Evolutionary conservation across 176 grass and related monocot species (phyloP), one percentile per base, ranked within the genome.

Genomic region (Aechmea fasciata): DNA sequence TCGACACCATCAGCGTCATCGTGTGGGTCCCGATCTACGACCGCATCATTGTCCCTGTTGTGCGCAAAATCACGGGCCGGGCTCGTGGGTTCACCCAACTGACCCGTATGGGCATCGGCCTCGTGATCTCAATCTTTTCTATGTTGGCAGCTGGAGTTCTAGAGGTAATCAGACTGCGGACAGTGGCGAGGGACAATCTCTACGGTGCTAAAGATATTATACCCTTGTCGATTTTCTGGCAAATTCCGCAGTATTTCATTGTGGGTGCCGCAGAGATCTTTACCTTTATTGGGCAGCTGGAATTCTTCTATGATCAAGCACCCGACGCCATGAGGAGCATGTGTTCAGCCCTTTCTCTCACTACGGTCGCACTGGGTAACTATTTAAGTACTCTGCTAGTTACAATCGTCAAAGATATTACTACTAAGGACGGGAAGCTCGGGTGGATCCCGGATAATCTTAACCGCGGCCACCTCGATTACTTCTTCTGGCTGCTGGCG

Each of bases 261-360:
- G 79, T 90, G 23, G 91, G 91, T 13, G 81, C 79, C 2, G 81
- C 91, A 11, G 91, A 96, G 80, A 20, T 96, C 12, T 96, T 96
- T 79, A 87, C 82, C 47, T 90, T 90, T 76, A 67, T 89, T 0
- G 90, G 91, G 0, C 87, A 96, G 85, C 83, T 96, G 22, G 91
- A 96, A 67, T 96, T 96, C 73, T 96, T 96, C 87, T 96, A 96
- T 69, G 91, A 96, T 77, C 91, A 96, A 78, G 91, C 91, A 50
- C 91, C 87, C 1, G 87, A 96, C 69, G 91, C 81, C 66, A 90
- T 96, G 91, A 54, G 87, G 26, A 96, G 87, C 83, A 82, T 87
- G 73, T 87, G 83, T 71, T 78, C 87, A 0, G 91, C 87, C n/a
- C 75, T 95, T 10, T 90, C 91, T 11, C 84, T 95, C 28, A 90